Percentiles rank a stretch among this genome's conserved stretches.
Evolutionary conservation across 2,329 filamentous ascomycete species (phyloP).

Genomic region (Didymella pinodella): DNA sequence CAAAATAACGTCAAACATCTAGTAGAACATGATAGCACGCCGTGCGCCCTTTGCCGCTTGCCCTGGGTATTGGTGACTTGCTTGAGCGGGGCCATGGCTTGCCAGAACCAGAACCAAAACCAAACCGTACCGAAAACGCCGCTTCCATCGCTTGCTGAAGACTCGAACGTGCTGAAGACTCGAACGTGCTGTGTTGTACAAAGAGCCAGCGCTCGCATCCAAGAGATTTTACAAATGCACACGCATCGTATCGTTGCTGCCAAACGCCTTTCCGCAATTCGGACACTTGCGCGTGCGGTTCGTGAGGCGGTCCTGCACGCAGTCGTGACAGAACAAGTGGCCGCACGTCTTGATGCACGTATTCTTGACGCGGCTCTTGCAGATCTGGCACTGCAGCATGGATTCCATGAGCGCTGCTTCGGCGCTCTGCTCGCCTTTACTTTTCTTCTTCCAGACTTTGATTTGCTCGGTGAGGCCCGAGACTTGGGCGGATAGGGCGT

Average conservation of each 20-base stretch:
- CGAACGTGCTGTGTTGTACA: conserved; percentile 3
- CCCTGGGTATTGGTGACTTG: conserved; percentile 3
- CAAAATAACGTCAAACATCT: neutral
- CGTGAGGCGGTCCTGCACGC: conserved; percentile 85
- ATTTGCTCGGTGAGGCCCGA: conserved; percentile 82
- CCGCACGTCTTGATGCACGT: conserved; percentile 93
- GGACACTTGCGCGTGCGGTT: conserved; percentile 96
- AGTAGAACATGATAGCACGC: conserved; percentile 2
- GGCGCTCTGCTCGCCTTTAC: conserved; percentile 78
- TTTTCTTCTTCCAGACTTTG: conserved; percentile 85
- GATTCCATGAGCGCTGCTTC: conserved; percentile 83
- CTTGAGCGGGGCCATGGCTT: neutral
- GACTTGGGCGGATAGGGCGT: conserved; percentile 78
- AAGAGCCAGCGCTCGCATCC: neutral
- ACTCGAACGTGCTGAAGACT: neutral
- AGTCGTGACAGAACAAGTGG: conserved; percentile 90
- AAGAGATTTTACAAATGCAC: conserved; percentile 44
- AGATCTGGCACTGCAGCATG: conserved; percentile 88
- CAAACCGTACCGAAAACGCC: no score
- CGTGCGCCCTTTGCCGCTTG: neutral
- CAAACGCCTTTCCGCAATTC: conserved; percentile 90
- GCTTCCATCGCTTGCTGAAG: neutral
- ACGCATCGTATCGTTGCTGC: conserved; percentile 85
- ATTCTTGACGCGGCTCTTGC: conserved; percentile 92
- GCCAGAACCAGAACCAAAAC: neutral